phyloP scores from a whole-genome alignment of 2,329 filamentous ascomycete genomes.

The Clonostachys rosea region DNA sequence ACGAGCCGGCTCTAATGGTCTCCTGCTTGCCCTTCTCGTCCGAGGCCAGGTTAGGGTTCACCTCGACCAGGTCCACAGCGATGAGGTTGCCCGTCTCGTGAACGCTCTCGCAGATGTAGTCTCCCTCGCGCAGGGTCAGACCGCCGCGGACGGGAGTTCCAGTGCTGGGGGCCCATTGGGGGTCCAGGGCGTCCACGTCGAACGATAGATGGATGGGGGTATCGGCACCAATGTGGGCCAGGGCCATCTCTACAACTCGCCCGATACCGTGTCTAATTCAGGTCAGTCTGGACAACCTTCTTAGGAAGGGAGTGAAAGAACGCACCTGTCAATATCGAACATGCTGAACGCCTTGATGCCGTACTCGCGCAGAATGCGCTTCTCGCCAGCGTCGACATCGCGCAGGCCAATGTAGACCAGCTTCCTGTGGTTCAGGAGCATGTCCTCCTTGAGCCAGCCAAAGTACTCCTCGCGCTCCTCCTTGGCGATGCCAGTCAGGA shows the following conservation, averaged over 20 bases:
- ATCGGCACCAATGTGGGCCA: conserved; percentile 89
- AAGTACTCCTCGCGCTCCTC: conserved; percentile 77
- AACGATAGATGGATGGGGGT: conserved; percentile 97
- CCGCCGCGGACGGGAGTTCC: conserved; percentile 93
- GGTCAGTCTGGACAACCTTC: not conserved
- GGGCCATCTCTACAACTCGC: conserved; percentile 95
- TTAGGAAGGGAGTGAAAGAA: conserved; percentile 2
- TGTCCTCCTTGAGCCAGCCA: conserved; percentile 79
- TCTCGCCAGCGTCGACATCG: conserved; percentile 91
- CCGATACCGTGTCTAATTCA: conserved; percentile 79
- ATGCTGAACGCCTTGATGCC: conserved; percentile 96
- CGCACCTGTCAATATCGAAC: conserved; percentile 91
- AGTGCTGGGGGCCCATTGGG: conserved; percentile 92
- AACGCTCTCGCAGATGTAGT: conserved; percentile 90
- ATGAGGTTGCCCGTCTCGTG: conserved; percentile 75
- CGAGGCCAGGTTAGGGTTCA: conserved; percentile 68
- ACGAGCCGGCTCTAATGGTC: conserved; percentile 87
- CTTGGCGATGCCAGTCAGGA: conserved; percentile 78
- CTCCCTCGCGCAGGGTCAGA: conserved; percentile 88
- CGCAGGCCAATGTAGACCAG: conserved; percentile 94
- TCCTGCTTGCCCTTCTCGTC: conserved; percentile 67
- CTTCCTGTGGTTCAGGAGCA: conserved; percentile 69
- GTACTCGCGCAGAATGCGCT: conserved; percentile 82
- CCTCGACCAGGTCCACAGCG: conserved; percentile 78
- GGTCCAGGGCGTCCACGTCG: conserved; percentile 94